Evolutionary conservation across 2,329 filamentous ascomycete species (phyloP), one percentile per base, ranked within the genome.

Genomic region (Claviceps spartinae): DNA sequence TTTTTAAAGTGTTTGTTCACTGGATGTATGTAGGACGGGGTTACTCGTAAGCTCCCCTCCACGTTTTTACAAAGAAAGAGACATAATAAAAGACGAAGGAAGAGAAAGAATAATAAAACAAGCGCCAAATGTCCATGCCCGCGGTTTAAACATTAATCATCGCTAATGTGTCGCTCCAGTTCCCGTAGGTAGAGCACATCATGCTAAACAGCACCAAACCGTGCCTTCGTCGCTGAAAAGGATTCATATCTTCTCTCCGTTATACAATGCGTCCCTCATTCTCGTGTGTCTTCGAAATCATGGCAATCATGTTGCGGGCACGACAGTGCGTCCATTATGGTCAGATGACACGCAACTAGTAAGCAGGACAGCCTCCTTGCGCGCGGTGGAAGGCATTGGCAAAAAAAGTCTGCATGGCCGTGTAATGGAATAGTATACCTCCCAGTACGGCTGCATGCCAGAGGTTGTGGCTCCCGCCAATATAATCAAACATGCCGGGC

Each of bases 381-480:
- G 85, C 85, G 54, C 85, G 77, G 58, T 74, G 69, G 67, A 91
- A 91, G 11, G 87, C 87, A 42, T 77, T 78, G 4, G 85, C 77
- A 63, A 98, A 98, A 68, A 98, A 93, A 52, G 89, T 80, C 67
- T 96, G 87, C 91, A 98, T 96, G 18, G 93, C 93, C 22, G 79
- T 77, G 69, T 97, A 98, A 68, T 98, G 93, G 66, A 95, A 97
- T n/a, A 97, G 69, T 53, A 98, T 98, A 11, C 93, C 93, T 16
- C 90, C 88, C 30, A 98, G 73, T 11, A 98, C 93, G 7, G 93
- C 93, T 37, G 95, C 70, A 68, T 98, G 93, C 93, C 93, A 98
- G 54, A 98, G 82, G 67, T 98, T 98, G 70, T 98, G 93, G 66
- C 88, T 94, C 46, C 88, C 90, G 41, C 93, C 93, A 42, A 94